phyloP scores from a whole-genome alignment of 306 rosid genomes.

The Begonia peltatifolia region DNA sequence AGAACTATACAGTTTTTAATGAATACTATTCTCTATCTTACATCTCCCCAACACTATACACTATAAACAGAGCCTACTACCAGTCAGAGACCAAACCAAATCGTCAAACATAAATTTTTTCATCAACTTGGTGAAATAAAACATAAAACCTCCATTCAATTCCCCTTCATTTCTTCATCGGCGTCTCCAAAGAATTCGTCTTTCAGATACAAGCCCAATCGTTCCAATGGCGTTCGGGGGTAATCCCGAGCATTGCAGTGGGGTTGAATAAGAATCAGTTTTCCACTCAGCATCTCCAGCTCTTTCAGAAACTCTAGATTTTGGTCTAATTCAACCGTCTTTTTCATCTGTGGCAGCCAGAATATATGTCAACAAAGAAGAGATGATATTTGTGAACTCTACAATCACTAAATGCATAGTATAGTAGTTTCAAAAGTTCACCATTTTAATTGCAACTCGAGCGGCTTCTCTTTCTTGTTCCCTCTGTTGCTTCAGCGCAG shows the following conservation, averaged over 20 bases:
- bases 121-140: too few species aligned
- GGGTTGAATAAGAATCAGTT: conserved; percentile 17
- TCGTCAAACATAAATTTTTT: too few species aligned
- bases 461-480: conserved; percentile 85
- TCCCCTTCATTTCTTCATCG: conserved; percentile 6
- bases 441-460: conserved; percentile 59
- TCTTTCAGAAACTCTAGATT: conserved; percentile 49
- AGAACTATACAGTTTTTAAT: too few species aligned
- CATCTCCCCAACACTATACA: too few species aligned
- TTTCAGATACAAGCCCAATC: conserved; percentile 65
- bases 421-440: conserved; percentile 7
- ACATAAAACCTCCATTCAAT: too few species aligned
- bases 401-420: too few species aligned
- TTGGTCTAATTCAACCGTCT: conserved; percentile 52
- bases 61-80: too few species aligned
- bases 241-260: background rate
- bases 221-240: conserved; percentile 43
- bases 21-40: too few species aligned
- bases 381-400: too few species aligned
- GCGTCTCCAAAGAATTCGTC: conserved; percentile 19
- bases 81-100: too few species aligned
- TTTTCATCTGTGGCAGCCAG: conserved; percentile 34
- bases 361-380: background rate
- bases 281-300: conserved; percentile 53
- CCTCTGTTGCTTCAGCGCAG: conserved; percentile 36